Conservation (phyloP, 1,284 basidiomycete genomes). For the Spongiforma sp. region DNA sequence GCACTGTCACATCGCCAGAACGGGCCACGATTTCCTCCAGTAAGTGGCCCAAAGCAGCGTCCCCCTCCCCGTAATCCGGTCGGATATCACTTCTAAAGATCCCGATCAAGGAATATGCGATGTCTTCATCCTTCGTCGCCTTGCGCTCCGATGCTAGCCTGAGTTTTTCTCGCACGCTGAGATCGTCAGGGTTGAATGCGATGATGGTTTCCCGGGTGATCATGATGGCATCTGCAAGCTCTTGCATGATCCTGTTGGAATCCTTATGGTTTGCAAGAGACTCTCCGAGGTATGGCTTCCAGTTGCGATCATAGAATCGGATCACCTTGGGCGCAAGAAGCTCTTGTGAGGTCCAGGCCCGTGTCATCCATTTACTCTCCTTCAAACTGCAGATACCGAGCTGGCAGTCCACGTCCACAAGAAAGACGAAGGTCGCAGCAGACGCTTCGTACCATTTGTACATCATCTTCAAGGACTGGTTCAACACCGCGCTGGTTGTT, state of each 20-base stretch:
- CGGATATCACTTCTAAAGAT: constrained; percentile 20
- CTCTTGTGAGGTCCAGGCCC: constrained; percentile 25
- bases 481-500: constrained; percentile 4
- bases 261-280: constrained; percentile 19
- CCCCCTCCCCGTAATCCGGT: constrained; percentile 20
- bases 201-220: constrained; percentile 13
- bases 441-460: constrained; percentile 10
- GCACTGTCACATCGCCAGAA: constrained; percentile 14
- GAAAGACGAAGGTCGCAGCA: constrained; percentile 4
- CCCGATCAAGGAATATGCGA: constrained; percentile 24
- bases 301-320: constrained; percentile 17
- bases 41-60: constrained; percentile 17
- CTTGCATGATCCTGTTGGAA: constrained; percentile 19
- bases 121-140: constrained; percentile 16
- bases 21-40: constrained; percentile 18
- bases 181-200: constrained; percentile 15
- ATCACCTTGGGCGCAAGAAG: constrained; percentile 16
- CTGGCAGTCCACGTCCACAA: not conserved
- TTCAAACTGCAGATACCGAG: constrained; percentile 3
- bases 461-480: constrained; percentile 5
- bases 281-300: constrained; percentile 20
- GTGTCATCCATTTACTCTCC: constrained; percentile 15
- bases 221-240: constrained; percentile 14
- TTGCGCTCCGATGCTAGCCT: constrained; percentile 15
- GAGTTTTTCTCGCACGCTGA: constrained; percentile 17